phyloP scores from a whole-genome alignment of 768 basidiomycete genomes.

The Leccinum disarticulatum region DNA sequence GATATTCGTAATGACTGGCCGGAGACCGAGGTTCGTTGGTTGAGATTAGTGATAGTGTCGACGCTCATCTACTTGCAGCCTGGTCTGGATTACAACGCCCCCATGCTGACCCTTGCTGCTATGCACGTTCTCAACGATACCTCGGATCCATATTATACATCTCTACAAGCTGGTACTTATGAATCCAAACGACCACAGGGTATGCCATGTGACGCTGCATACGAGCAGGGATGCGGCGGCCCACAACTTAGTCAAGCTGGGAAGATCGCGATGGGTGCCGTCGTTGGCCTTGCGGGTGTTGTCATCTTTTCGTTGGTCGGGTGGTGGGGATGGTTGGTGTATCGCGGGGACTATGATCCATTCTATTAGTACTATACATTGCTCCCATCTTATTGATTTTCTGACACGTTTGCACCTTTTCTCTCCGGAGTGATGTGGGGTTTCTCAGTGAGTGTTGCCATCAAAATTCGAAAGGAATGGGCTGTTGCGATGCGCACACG shows the following conservation, averaged over 20 bases:
- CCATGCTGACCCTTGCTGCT: constrained; percentile 82
- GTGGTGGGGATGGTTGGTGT: constrained; percentile 36
- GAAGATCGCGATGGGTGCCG: constrained; percentile 69
- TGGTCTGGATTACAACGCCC: constrained; percentile 89
- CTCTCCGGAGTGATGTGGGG: no score
- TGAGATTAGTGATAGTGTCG: background rate
- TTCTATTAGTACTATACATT: constrained; percentile 19
- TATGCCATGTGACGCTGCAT: constrained; percentile 75
- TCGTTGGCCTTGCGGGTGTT: constrained; percentile 61
- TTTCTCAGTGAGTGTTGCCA: no score
- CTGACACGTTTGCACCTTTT: background rate
- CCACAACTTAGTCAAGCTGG: constrained; percentile 56
- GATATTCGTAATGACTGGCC: constrained; percentile 91
- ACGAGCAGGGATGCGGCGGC: constrained; percentile 50
- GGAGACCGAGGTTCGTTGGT: constrained; percentile 66
- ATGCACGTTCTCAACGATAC: constrained; percentile 68
- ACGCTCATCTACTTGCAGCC: constrained; percentile 40
- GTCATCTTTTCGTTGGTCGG: constrained; percentile 48
- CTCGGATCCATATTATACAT: constrained; percentile 76
- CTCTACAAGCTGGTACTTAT: constrained; percentile 67
- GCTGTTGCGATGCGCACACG: no score
- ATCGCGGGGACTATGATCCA: constrained; percentile 22
- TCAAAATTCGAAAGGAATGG: no score
- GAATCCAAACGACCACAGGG: constrained; percentile 60
- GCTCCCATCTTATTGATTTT: background rate